Evolutionary conservation across 257 asterid species (phyloP).

Genomic region (Orobanche coerulescens): DNA sequence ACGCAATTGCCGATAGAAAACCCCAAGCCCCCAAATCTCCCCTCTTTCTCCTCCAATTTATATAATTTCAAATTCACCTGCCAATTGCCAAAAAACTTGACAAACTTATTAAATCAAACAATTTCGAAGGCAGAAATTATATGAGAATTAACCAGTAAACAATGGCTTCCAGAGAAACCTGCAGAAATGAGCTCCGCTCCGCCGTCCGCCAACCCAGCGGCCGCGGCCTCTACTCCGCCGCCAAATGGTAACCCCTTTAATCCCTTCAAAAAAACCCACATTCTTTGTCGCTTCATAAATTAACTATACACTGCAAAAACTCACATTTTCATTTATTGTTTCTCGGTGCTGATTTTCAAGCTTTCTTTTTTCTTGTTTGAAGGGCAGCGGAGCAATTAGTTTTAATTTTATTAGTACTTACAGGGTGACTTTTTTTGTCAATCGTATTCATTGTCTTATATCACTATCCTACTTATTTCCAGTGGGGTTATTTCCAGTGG

Average conservation of each 20-base stretch:
- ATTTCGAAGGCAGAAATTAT: background rate
- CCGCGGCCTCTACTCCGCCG: slow-evolving; percentile 86
- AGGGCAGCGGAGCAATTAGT: slow-evolving; percentile 99
- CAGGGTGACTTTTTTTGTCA: too few species aligned
- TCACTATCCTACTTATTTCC: too few species aligned
- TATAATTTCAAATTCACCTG: slow-evolving; percentile 9
- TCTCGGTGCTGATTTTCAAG: slow-evolving; percentile 19
- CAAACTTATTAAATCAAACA: slow-evolving; percentile 3
- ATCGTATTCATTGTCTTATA: too few species aligned
- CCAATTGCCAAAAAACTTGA: background rate
- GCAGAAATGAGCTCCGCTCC: slow-evolving; percentile 88
- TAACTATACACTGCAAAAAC: too few species aligned
- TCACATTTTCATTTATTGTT: background rate
- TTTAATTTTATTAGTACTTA: too few species aligned
- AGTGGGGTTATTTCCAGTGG: too few species aligned
- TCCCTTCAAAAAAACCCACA: slow-evolving; percentile 7
- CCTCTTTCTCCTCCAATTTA: background rate
- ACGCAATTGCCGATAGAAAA: slow-evolving; percentile 21
- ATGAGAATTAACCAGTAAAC: background rate
- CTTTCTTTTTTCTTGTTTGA: slow-evolving; percentile 15
- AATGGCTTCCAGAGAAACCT: slow-evolving; percentile 76
- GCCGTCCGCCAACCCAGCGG: slow-evolving; percentile 87
- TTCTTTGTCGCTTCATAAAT: slow-evolving; percentile 2
- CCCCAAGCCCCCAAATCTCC: slow-evolving; percentile 14
- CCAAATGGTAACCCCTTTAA: slow-evolving; percentile 53